Conservation (phyloP, 192 early-diverging fungal species). For the Backusella circina region DNA sequence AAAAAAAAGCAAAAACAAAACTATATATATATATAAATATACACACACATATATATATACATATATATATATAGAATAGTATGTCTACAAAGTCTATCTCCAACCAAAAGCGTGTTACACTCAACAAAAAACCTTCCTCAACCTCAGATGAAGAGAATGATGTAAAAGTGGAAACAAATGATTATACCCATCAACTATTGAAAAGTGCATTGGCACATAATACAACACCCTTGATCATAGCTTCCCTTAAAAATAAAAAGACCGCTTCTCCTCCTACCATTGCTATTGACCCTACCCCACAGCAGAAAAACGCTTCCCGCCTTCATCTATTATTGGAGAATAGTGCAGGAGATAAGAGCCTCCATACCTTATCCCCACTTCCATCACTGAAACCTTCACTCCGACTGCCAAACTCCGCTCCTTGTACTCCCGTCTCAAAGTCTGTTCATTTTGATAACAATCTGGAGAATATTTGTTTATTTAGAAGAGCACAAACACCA, state of each 20-base stretch:
- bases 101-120: constrained; percentile 6
- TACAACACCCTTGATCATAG: background rate
- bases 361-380: background rate
- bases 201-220: background rate
- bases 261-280: background rate
- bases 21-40: background rate
- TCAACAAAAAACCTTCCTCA: background rate
- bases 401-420: constrained; percentile 16
- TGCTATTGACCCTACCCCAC: background rate
- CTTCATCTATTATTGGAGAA: background rate
- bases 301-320: background rate
- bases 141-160: background rate
- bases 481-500: constrained; percentile 68
- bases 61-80: background rate
- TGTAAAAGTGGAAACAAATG: background rate
- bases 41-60: background rate
- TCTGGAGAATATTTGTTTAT: constrained; percentile 65
- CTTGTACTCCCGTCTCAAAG: constrained; percentile 33
- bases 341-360: background rate
- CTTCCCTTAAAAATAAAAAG: background rate
- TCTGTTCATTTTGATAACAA: constrained; percentile 65
- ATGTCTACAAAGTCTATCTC: background rate
- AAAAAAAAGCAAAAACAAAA: background rate
- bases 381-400: constrained; percentile 15
- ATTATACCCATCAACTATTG: constrained; percentile 1